A percentile compares a stretch with the other conserved stretches of the same genome.
These are phyloP conservation scores for Penicillium paxilli DNA, from an alignment of 495 filamentous ascomycete species.

Conservation along the genomic window DNA sequence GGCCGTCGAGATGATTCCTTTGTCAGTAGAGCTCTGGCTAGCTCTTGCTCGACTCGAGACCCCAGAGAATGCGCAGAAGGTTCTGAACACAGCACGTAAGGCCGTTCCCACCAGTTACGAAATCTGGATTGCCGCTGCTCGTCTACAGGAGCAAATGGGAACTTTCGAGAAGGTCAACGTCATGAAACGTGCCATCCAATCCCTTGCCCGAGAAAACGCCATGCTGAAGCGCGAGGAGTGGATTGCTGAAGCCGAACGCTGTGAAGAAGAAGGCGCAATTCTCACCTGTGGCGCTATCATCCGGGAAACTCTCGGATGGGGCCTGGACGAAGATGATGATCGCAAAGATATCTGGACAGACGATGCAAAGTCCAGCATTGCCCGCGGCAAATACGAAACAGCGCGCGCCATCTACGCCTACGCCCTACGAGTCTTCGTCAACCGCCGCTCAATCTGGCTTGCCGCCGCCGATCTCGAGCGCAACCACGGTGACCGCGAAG, in stretches of 20 bases:
- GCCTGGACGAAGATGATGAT: constrained; percentile 94
- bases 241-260: constrained; percentile 92
- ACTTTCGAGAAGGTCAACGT: constrained; percentile 74
- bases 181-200: constrained; percentile 90
- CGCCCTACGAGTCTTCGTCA: constrained; percentile 82
- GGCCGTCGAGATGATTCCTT: constrained; percentile 89
- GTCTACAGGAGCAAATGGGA: constrained; percentile 90
- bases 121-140: constrained; percentile 92
- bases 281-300: constrained; percentile 88
- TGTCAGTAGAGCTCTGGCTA: constrained; percentile 93
- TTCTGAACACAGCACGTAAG: constrained; percentile 93
- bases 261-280: constrained; percentile 87
- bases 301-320: constrained; percentile 88
- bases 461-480: constrained; percentile 90
- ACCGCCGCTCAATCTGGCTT: constrained; percentile 79
- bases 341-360: constrained; percentile 94
- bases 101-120: constrained; percentile 88
- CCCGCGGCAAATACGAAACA: constrained; percentile 79
- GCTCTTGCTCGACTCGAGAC: constrained; percentile 87
- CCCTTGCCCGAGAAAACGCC: constrained; percentile 85
- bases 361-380: constrained; percentile 78
- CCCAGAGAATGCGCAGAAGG: constrained; percentile 85
- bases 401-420: constrained; percentile 93
- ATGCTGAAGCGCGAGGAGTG: constrained; percentile 98
- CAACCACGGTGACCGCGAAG: constrained; percentile 83